Conservation (phyloP, 129 eudicot species). For the Logfia minima region DNA sequence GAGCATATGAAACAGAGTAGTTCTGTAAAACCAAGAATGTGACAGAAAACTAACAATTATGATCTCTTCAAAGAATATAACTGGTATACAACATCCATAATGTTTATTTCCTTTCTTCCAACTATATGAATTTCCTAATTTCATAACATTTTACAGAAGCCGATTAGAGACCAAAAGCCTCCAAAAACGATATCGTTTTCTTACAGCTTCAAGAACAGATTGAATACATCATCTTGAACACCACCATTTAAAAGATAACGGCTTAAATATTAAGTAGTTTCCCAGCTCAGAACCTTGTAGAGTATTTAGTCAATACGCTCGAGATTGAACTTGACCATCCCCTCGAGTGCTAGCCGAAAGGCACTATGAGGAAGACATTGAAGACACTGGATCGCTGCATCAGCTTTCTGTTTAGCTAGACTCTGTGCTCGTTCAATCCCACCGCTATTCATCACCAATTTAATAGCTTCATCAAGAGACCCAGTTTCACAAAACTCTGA, state of each 20-base stretch:
- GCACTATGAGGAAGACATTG: constrained; percentile 68
- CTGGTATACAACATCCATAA: constrained; percentile 39
- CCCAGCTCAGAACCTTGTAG: neutral
- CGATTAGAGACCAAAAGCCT: constrained; percentile 9
- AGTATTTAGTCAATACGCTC: constrained; percentile 59
- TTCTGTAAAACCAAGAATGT: neutral
- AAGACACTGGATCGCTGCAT: constrained; percentile 60
- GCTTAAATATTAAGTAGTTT: constrained; percentile 7
- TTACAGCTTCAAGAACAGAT: constrained; percentile 19
- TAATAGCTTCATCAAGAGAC: constrained; percentile 72
- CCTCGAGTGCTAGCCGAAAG: constrained; percentile 67
- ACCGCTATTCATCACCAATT: constrained; percentile 59
- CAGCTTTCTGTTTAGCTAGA: constrained; percentile 74
- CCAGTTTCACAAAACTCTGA: constrained; percentile 77
- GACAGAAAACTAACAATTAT: neutral
- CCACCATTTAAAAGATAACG: neutral
- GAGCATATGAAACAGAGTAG: neutral
- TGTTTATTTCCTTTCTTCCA: constrained; percentile 41
- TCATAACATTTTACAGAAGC: constrained; percentile 17
- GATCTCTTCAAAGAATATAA: constrained; percentile 16
- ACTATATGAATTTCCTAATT: constrained; percentile 38
- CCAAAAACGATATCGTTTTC: constrained; percentile 21
- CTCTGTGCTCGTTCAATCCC: constrained; percentile 68
- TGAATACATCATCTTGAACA: constrained; percentile 13
- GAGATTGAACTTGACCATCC: constrained; percentile 75